Conservation (phyloP, 106 monocot genomes). For the Platanthera zijinensis region DNA sequence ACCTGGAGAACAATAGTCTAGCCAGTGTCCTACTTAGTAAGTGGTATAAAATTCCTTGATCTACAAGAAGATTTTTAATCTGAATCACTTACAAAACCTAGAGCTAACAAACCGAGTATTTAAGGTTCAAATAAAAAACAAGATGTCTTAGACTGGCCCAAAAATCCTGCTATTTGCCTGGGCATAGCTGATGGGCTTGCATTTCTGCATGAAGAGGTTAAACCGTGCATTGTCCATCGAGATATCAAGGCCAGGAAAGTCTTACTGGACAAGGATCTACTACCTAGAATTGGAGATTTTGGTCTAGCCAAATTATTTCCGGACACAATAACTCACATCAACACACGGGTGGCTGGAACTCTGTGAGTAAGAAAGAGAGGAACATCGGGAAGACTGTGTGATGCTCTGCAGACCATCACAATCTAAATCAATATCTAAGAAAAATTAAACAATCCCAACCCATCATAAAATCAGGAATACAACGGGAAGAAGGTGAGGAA, state of each 20-base stretch:
- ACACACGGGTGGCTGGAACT: conserved; percentile 50
- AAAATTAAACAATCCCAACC: too few relatives aligned
- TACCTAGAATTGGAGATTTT: conserved; percentile 52
- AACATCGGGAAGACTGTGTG: too few relatives aligned
- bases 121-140: conserved; percentile 23
- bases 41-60: background rate
- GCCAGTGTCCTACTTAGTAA: conserved; percentile 40
- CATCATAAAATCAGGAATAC: too few relatives aligned
- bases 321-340: conserved; percentile 45
- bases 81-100: background rate
- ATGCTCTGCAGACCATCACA: too few relatives aligned
- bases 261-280: conserved; percentile 35
- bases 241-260: conserved; percentile 59
- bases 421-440: too few relatives aligned
- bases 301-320: conserved; percentile 58
- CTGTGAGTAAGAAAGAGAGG: conserved; percentile 11
- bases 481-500: too few relatives aligned
- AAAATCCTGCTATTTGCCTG: conserved; percentile 32
- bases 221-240: conserved; percentile 41
- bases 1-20: conserved; percentile 44
- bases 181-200: conserved; percentile 44
- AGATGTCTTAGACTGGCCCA: conserved; percentile 31
- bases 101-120: background rate
- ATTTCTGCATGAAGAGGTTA: conserved; percentile 50
- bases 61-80: background rate